Base-by-base conservation (phyloP, 768 basidiomycete genomes). In the Tulasnella sp. region DNA sequence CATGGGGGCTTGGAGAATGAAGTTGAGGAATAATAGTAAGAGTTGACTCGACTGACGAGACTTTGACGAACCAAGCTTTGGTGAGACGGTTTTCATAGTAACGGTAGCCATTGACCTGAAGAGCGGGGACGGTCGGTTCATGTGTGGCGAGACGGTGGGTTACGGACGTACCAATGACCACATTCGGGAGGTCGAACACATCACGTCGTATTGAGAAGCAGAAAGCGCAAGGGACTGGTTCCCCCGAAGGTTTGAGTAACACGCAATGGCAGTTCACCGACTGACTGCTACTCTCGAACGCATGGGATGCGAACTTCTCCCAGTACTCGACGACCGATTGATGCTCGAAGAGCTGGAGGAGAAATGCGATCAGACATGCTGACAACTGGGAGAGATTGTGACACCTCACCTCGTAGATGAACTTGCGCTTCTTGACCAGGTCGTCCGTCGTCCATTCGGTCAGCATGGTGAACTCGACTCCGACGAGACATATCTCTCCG, bases 231-330 rank as follows among this genome's bases (percentile, higher is more conserved):
- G 93, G 91, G 34, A 98, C 87, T 1, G 92, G 92, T 2, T 88
- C 86, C 17, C 93, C 92, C 34, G 86, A 86, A 6, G 92, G 91
- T 78, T 95, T 94, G 75, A 95, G 85, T 59, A 97, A 80, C 36
- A 94, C 91, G 74, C 94, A 95, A 77, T 95, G 91, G 73, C 92
- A 91, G 80, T 94, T 95, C 69, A 98, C 93, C 1, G 93, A 92
- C 81, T 94, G 94, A 41, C 94, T 93, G 67, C 95, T 94, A 81
- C 95, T 97, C 80, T 99, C 96, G 77, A 99, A 99, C 7, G 97
- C 96, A 80, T 98, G 94, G 66, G 90, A 88, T 34, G 94, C 93
- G 79, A 98, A 98, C 80, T 92, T 94, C 81, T 98, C 97, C 90
- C 92, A 95, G 79, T 94, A 95, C 79, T 94, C 91, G 67, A 97